Percentiles rank a stretch among this genome's conserved stretches.
Conservation (phyloP, 306 rosid species). For the Prunus campanulata region DNA sequence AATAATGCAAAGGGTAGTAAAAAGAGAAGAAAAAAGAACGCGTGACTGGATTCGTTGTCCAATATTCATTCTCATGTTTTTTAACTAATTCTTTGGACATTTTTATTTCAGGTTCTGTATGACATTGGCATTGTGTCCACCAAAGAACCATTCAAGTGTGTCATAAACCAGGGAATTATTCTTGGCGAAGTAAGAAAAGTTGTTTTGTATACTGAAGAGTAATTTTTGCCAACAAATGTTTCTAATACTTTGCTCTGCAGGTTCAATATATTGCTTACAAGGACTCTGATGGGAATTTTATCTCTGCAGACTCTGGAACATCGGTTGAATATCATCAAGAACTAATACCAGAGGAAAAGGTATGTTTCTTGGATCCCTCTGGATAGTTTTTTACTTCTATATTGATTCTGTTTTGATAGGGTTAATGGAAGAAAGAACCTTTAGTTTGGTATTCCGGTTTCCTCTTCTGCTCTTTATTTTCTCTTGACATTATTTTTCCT, state of each 20-base stretch:
- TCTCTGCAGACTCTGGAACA: slow-evolving; percentile 60
- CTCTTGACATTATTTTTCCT: slow-evolving; percentile 16
- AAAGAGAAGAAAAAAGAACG: no score
- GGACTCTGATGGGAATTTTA: slow-evolving; percentile 67
- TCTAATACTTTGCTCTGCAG: slow-evolving; percentile 58
- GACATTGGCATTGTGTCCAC: slow-evolving; percentile 91
- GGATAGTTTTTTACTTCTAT: slow-evolving; percentile 16
- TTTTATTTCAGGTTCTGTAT: slow-evolving; percentile 78
- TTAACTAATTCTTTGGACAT: slow-evolving; percentile 12
- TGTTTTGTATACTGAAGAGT: slow-evolving; percentile 18
- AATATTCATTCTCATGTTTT: neutral
- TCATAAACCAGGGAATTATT: slow-evolving; percentile 96
- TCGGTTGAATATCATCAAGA: slow-evolving; percentile 55
- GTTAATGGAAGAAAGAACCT: neutral
- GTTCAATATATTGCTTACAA: slow-evolving; percentile 83
- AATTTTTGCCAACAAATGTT: slow-evolving; percentile 10
- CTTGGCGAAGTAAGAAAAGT: slow-evolving; percentile 80
- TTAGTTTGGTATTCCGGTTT: slow-evolving; percentile 7
- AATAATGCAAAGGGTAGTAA: neutral
- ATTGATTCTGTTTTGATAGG: neutral
- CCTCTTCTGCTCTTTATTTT: slow-evolving; percentile 13
- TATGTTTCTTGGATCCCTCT: slow-evolving; percentile 26
- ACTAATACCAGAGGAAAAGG: slow-evolving; percentile 71
- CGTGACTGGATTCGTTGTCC: neutral
- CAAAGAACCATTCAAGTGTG: slow-evolving; percentile 97